Percentiles rank a stretch among this genome's conserved stretches.
These are phyloP conservation scores for Torrubiellomyces zombiae DNA, from an alignment of 2,329 filamentous ascomycete species.

Conservation along the genomic window DNA sequence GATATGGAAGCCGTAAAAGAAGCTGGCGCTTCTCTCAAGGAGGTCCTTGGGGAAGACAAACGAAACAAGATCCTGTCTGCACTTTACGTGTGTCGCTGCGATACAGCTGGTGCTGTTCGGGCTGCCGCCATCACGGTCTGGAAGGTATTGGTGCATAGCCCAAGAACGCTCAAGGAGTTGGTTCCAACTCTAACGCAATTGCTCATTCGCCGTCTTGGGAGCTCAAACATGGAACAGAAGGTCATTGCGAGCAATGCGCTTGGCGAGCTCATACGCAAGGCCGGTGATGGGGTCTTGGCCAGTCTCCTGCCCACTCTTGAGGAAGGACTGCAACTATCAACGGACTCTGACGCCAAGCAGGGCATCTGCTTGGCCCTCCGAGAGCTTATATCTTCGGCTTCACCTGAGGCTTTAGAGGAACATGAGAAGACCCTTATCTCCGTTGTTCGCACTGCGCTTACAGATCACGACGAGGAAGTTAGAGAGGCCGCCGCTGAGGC, in stretches of 20 bases:
- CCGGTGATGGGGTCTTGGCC: constrained; percentile 81
- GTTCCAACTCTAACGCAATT: constrained; percentile 89
- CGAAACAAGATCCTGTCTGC: constrained; percentile 95
- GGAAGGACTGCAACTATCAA: constrained; percentile 74
- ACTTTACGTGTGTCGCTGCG: constrained; percentile 91
- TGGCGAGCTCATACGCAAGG: constrained; percentile 91
- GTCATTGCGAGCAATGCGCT: constrained; percentile 95
- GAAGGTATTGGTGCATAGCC: constrained; percentile 90
- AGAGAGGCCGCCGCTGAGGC: constrained; percentile 92
- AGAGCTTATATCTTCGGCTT: constrained; percentile 81
- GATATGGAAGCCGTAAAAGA: constrained; percentile 63
- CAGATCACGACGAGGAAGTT: constrained; percentile 77
- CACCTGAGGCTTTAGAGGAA: constrained; percentile 75
- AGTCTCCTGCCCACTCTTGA: constrained; percentile 82
- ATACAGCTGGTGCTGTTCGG: constrained; percentile 83
- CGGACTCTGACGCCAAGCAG: constrained; percentile 83
- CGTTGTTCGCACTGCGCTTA: constrained; percentile 81
- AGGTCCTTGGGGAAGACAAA: constrained; percentile 88
- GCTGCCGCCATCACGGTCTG: constrained; percentile 82
- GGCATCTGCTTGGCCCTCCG: constrained; percentile 93
- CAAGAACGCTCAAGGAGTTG: constrained; percentile 84
- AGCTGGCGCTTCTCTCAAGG: constrained; percentile 81
- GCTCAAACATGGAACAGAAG: constrained; percentile 96
- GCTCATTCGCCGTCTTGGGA: constrained; percentile 83
- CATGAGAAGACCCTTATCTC: constrained; percentile 92